Conservation (phyloP, 2,329 filamentous ascomycete species). For the Coleophoma cylindrospora region DNA sequence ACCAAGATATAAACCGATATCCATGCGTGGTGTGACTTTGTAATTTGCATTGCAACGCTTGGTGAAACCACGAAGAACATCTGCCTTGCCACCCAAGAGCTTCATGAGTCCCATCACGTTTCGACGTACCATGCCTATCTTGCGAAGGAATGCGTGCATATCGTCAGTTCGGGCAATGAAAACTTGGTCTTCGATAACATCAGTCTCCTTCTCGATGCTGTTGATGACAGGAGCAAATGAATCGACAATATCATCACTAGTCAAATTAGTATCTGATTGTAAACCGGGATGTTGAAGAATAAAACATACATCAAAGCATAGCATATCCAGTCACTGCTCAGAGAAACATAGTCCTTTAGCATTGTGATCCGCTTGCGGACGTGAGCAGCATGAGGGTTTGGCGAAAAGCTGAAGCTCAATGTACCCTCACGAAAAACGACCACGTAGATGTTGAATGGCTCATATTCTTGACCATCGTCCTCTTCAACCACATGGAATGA, state of each 20-base stretch:
- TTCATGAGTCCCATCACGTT: conserved; percentile 92
- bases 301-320: conserved; percentile 84
- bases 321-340: conserved; percentile 98
- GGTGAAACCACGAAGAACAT: conserved; percentile 94
- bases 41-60: conserved; percentile 99
- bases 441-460: conserved; percentile 94
- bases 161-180: conserved; percentile 90
- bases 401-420: conserved; percentile 87
- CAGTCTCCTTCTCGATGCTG: conserved; percentile 81
- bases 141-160: conserved; percentile 78
- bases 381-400: conserved; percentile 80
- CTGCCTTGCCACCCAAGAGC: conserved; percentile 92
- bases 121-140: conserved; percentile 87
- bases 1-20: conserved; percentile 92
- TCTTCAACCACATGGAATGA: conserved; percentile 81
- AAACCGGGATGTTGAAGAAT: neutral
- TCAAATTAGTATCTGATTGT: conserved; percentile 6
- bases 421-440: conserved; percentile 95
- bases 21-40: conserved; percentile 88
- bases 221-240: conserved; percentile 87
- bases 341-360: conserved; percentile 88
- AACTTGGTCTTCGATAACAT: conserved; percentile 91
- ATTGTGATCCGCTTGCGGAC: conserved; percentile 89
- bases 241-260: conserved; percentile 92
- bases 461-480: conserved; percentile 75